These are phyloP conservation scores for Poronia punctata DNA, from an alignment of 495 filamentous ascomycete genomes.

Conservation along the genomic window DNA sequence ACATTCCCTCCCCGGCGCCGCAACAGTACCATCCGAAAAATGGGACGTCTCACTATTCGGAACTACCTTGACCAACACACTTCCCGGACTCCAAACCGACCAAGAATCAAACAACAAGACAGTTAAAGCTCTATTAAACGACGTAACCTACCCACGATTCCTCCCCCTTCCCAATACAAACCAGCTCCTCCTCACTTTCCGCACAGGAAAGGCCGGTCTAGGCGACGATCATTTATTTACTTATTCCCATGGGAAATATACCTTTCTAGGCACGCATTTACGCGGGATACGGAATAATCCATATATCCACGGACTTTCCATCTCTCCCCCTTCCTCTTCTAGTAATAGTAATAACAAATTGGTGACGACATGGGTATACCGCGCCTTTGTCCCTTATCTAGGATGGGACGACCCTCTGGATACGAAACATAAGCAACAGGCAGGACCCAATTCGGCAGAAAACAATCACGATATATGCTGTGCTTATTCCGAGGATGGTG, in stretches of 20 bases:
- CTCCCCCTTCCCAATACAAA: constrained; percentile 14
- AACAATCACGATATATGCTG: constrained; percentile 44
- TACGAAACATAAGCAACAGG: constrained; percentile 37
- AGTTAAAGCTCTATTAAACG: constrained; percentile 25
- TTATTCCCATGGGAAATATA: constrained; percentile 24
- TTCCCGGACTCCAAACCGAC: constrained; percentile 32
- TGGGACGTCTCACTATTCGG: constrained; percentile 35
- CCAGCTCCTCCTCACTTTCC: constrained; percentile 37
- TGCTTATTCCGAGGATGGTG: constrained; percentile 36
- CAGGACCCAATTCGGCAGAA: constrained; percentile 34
- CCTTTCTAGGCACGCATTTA: constrained; percentile 33
- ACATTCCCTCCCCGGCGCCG: constrained; percentile 28
- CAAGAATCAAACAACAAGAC: too few relatives aligned
- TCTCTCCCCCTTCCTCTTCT: too few relatives aligned
- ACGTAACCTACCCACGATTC: constrained; percentile 46
- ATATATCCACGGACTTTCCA: constrained; percentile 41
- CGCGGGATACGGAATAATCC: constrained; percentile 39
- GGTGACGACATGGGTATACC: constrained; percentile 43
- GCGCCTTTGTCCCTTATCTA: constrained; percentile 34
- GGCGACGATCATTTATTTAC: constrained; percentile 43
- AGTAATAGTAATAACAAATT: too few relatives aligned
- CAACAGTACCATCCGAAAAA: constrained; percentile 25
- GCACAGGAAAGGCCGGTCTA: constrained; percentile 42
- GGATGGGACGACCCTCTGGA: constrained; percentile 37
- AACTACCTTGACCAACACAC: constrained; percentile 24